Percentiles rank a stretch among this genome's conserved stretches.
Conservation (phyloP, 768 basidiomycete species). For the Naganishia onofrii region DNA sequence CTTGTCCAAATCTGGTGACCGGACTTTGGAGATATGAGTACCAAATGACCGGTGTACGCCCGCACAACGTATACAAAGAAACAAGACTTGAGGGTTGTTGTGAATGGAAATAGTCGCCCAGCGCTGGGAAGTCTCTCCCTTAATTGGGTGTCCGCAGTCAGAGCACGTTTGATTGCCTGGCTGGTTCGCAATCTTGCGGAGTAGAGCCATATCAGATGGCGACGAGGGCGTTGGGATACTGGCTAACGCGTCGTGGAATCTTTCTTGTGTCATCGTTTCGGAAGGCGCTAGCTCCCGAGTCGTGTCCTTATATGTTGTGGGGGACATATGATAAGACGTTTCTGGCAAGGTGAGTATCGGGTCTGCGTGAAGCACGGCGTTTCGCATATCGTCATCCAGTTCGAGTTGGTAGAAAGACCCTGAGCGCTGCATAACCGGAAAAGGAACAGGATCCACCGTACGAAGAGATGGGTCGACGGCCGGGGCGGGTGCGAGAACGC, state of each 20-base stretch:
- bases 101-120: constrained; percentile 49
- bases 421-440: constrained; percentile 6
- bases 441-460: neutral
- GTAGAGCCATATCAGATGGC: constrained; percentile 38
- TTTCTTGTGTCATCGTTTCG: constrained; percentile 18
- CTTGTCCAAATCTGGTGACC: constrained; percentile 48
- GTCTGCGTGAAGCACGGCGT: constrained; percentile 23
- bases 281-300: constrained; percentile 5
- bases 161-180: constrained; percentile 44
- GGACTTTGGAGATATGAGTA: constrained; percentile 51
- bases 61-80: constrained; percentile 50
- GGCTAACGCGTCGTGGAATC: constrained; percentile 6
- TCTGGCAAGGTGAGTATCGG: neutral
- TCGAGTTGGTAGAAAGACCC: constrained; percentile 23
- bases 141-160: constrained; percentile 44
- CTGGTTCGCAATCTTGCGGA: constrained; percentile 41
- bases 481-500: neutral
- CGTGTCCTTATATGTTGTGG: neutral
- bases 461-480: neutral
- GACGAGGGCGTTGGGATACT: constrained; percentile 2
- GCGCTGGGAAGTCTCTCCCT: constrained; percentile 43
- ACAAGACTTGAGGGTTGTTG: constrained; percentile 46
- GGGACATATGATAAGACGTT: neutral
- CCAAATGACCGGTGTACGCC: constrained; percentile 49
- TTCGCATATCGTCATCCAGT: constrained; percentile 26